Evolutionary conservation across 2,329 filamentous ascomycete species (phyloP).

Genomic region (Cladosporium phlei): DNA sequence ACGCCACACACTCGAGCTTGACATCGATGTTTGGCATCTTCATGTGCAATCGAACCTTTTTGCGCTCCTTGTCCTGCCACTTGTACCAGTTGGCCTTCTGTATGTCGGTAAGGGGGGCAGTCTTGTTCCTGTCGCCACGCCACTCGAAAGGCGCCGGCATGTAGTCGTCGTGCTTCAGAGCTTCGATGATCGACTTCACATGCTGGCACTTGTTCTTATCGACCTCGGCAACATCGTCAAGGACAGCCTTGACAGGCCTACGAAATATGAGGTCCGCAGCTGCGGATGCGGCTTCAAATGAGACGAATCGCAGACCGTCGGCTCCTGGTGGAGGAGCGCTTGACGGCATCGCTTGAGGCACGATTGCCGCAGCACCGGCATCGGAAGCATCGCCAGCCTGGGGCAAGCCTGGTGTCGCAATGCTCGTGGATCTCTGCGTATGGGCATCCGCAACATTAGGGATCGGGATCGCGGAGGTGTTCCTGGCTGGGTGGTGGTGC

Average conservation of each 20-base stretch:
- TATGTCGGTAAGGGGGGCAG: not conserved
- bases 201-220: not conserved
- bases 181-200: not conserved
- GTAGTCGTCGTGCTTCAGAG: not conserved
- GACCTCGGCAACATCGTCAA: constrained; percentile 6
- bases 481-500: no score
- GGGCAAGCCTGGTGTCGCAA: no score
- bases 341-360: no score
- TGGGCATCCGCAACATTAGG: no score
- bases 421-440: no score
- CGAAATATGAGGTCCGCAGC: no score
- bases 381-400: no score
- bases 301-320: not conserved
- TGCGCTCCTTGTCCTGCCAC: not conserved
- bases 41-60: not conserved
- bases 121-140: not conserved
- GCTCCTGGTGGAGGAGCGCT: no score
- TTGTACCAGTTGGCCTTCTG: not conserved
- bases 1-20: not conserved
- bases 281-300: not conserved
- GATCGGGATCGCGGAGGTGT: no score
- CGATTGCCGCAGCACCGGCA: no score
- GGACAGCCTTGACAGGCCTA: no score
- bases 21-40: not conserved
- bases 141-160: not conserved